phyloP scores from a whole-genome alignment of 768 basidiomycete genomes.

The Lentinus brumalis region DNA sequence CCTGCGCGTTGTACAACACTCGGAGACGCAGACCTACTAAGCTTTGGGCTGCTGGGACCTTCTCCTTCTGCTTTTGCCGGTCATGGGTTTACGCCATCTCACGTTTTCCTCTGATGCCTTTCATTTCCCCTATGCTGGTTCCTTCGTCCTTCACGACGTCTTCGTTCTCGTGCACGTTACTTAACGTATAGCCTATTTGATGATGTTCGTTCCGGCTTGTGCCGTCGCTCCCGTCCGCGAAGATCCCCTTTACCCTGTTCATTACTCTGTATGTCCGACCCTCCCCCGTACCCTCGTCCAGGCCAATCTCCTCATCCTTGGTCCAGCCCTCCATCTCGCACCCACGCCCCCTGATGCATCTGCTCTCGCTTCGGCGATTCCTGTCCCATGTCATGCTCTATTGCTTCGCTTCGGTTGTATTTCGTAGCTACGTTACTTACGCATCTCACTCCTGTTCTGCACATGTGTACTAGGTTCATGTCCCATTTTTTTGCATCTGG shows the following conservation, averaged over 20 bases:
- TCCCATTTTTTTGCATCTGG: not conserved
- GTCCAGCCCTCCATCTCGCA: not conserved
- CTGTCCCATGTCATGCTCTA: not conserved
- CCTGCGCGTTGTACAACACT: slow-evolving; percentile 51
- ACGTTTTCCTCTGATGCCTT: not conserved
- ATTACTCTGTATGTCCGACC: not conserved
- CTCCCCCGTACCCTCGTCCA: slow-evolving; percentile 1
- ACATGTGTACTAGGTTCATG: not conserved
- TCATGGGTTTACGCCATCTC: slow-evolving; percentile 4
- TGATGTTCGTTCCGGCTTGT: not conserved
- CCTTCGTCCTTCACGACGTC: not conserved
- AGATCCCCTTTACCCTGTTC: not conserved
- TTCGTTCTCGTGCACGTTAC: slow-evolving; percentile 10
- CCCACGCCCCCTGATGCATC: not conserved
- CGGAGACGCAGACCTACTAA: slow-evolving; percentile 19
- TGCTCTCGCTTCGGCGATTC: slow-evolving; percentile 12
- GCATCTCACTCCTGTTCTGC: not conserved
- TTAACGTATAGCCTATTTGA: slow-evolving; percentile 20
- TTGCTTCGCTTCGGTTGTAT: slow-evolving; percentile 9
- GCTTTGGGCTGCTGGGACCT: slow-evolving; percentile 2
- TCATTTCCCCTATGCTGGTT: slow-evolving; percentile 12
- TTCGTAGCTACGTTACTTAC: slow-evolving; percentile 13
- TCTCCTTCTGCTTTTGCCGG: not conserved
- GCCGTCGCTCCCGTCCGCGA: not conserved
- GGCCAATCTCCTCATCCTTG: not conserved